Evolutionary conservation across 73 alveolate species (phyloP).

Genomic region (Paramecium caudatum): DNA sequence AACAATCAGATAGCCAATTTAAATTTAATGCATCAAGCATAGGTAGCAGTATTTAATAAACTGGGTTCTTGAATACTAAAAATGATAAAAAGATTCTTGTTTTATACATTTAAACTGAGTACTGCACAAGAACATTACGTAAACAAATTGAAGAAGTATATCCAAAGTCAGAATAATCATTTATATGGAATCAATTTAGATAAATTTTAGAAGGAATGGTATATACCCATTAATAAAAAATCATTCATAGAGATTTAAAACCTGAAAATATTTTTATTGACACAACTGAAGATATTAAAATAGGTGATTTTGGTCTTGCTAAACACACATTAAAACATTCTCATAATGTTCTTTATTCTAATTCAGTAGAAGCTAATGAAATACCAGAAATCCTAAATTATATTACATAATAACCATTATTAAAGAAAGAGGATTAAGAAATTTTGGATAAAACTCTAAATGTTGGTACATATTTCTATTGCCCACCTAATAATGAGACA

Average conservation of each 20-base stretch:
- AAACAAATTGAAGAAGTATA: constrained; percentile 54
- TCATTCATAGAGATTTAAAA: constrained; percentile 76
- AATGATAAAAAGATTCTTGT: constrained; percentile 52
- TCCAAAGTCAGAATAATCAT: constrained; percentile 32
- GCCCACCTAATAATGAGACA: constrained; percentile 69
- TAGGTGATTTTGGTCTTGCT: constrained; percentile 77
- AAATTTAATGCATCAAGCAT: constrained; percentile 42
- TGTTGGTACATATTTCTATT: constrained; percentile 76
- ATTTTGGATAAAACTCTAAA: constrained; percentile 66
- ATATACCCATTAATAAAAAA: constrained; percentile 66
- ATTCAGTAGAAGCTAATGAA: constrained; percentile 20
- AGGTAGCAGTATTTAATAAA: constrained; percentile 10
- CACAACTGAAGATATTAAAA: constrained; percentile 70
- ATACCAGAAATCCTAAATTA: constrained; percentile 61
- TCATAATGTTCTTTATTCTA: constrained; percentile 35
- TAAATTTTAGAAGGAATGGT: constrained; percentile 68
- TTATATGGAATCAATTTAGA: constrained; percentile 71
- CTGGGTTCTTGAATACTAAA: not conserved
- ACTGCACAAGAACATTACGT: constrained; percentile 67
- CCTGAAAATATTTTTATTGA: constrained; percentile 78
- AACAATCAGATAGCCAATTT: constrained; percentile 24
- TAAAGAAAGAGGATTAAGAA: constrained; percentile 63
- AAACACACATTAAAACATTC: constrained; percentile 39
- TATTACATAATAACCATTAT: constrained; percentile 28
- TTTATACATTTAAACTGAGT: constrained; percentile 67